Percentiles rank a stretch among this genome's conserved stretches.
Evolutionary conservation across 75 land plant genomes (phyloP).

Genomic region (Pinus albicaulis): DNA sequence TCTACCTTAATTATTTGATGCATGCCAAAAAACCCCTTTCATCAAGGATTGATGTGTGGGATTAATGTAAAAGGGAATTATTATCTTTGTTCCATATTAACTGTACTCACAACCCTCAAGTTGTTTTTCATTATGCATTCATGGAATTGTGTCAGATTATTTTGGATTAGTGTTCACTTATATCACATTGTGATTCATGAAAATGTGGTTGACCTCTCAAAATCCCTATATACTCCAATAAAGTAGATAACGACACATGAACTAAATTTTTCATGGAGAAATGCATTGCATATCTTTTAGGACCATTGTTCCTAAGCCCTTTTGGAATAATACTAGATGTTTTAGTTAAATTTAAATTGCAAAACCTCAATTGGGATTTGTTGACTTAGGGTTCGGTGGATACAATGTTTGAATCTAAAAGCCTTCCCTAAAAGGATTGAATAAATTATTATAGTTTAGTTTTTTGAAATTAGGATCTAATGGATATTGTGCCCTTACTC

Average conservation of each 20-base stretch:
- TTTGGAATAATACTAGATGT: background rate
- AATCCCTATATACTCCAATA: slow-evolving; percentile 68
- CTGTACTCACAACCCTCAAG: too few species aligned
- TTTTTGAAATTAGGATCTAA: background rate
- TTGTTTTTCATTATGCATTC: too few species aligned
- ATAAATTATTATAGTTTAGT: background rate
- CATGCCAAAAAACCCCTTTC: too few species aligned
- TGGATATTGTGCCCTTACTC: background rate
- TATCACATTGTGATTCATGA: too few species aligned
- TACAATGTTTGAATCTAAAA: background rate
- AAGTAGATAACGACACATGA: slow-evolving; percentile 52
- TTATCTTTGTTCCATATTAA: too few species aligned
- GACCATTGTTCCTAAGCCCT: background rate
- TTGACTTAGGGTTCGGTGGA: background rate
- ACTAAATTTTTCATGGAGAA: slow-evolving; percentile 60
- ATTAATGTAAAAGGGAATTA: too few species aligned
- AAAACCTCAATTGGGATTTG: too few species aligned
- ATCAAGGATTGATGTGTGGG: too few species aligned
- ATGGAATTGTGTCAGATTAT: too few species aligned
- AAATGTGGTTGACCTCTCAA: slow-evolving; percentile 42
- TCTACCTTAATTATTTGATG: too few species aligned
- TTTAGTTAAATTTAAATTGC: background rate
- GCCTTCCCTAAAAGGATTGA: background rate
- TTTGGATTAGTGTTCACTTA: too few species aligned
- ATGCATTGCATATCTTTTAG: slow-evolving; percentile 60